Conservation (phyloP, 2,329 filamentous ascomycete species). For the Knufia fluminis region DNA sequence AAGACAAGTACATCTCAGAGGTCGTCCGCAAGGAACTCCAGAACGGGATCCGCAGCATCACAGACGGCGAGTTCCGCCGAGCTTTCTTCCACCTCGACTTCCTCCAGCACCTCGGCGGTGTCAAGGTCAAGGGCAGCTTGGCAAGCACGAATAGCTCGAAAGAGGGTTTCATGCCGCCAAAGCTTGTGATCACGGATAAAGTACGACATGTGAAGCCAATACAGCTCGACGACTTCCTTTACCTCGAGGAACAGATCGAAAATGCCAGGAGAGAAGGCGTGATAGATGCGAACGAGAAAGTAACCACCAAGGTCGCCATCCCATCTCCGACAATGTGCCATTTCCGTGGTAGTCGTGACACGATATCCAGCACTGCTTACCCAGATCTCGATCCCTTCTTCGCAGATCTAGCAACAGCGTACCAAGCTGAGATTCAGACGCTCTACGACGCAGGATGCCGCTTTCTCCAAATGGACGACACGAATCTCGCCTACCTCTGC, state of each 20-base stretch:
- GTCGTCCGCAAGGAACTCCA: conserved; percentile 43
- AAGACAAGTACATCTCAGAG: conserved; percentile 42
- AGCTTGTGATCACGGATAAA: conserved; percentile 46
- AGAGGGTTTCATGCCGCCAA: conserved; percentile 41
- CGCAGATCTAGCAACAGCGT: conserved; percentile 46
- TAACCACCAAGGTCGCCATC: conserved; percentile 44
- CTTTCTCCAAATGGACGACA: conserved; percentile 51
- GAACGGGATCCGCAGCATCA: conserved; percentile 43
- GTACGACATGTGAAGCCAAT: conserved; percentile 45
- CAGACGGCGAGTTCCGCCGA: conserved; percentile 49
- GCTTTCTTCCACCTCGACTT: conserved; percentile 53
- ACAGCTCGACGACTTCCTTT: conserved; percentile 49
- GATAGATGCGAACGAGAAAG: not conserved
- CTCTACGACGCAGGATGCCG: conserved; percentile 48
- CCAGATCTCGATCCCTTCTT: conserved; percentile 47
- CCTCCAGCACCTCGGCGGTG: conserved; percentile 45
- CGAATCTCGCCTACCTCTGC: conserved; percentile 52
- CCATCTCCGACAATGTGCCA: conserved; percentile 53
- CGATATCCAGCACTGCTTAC: conserved; percentile 37
- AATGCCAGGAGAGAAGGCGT: conserved; percentile 3
- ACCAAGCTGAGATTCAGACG: conserved; percentile 46
- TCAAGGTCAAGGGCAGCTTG: conserved; percentile 40
- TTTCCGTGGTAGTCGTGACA: conserved; percentile 47
- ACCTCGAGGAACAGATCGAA: conserved; percentile 42
- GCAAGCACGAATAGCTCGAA: conserved; percentile 25